Percentiles rank a stretch among this genome's conserved stretches.
phyloP scores from a whole-genome alignment of 495 filamentous ascomycete species.

The Podospora conica region DNA sequence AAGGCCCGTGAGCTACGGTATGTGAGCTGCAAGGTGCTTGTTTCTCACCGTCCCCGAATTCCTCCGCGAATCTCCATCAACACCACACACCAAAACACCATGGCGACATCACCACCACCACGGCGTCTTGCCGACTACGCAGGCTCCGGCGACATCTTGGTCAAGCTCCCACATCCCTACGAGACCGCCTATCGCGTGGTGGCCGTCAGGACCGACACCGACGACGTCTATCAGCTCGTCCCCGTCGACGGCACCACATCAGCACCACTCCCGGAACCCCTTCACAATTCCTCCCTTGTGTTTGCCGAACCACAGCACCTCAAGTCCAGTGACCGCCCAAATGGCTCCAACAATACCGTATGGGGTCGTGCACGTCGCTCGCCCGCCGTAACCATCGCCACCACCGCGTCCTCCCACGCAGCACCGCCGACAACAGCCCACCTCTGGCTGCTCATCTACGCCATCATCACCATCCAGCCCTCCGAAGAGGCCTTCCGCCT shows the following conservation, averaged over 20 bases:
- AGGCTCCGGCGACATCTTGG: constrained; percentile 31
- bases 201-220: constrained; percentile 21
- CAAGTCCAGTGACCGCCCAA: constrained; percentile 40
- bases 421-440: constrained; percentile 48
- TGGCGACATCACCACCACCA: constrained; percentile 13
- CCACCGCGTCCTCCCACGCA: constrained; percentile 22
- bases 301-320: constrained; percentile 41
- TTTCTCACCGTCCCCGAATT: background rate
- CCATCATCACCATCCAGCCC: constrained; percentile 50
- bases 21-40: background rate
- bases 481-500: constrained; percentile 50
- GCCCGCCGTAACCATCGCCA: constrained; percentile 32
- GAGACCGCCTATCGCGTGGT: constrained; percentile 32
- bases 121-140: constrained; percentile 21
- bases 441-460: constrained; percentile 57
- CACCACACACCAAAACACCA: background rate
- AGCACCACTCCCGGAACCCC: constrained; percentile 21
- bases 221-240: constrained; percentile 19
- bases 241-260: constrained; percentile 7
- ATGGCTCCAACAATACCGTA: constrained; percentile 41
- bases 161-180: constrained; percentile 44
- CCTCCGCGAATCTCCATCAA: background rate
- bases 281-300: constrained; percentile 33
- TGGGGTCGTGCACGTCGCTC: constrained; percentile 43
- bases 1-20: no score